A percentile compares a stretch with the other conserved stretches of the same genome.
These are phyloP conservation scores for Pseudogymnoascus verrucosus DNA, from an alignment of 2,329 filamentous ascomycete genomes.

Conservation along the genomic window DNA sequence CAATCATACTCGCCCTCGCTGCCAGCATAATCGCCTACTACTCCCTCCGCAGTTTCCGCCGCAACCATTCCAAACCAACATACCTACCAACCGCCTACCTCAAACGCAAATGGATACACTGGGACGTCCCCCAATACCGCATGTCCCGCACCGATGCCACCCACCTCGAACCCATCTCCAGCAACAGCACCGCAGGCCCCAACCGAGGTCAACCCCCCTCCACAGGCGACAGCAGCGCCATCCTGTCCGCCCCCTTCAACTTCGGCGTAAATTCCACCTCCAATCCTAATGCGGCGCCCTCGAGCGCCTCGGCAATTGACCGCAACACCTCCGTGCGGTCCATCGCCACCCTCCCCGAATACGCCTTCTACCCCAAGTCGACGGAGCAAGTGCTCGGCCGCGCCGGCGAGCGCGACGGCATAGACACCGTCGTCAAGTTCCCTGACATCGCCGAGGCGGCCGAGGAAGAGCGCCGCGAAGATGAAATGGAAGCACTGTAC, in stretches of 20 bases:
- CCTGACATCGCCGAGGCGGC: conserved; percentile 68
- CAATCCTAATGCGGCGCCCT: neutral
- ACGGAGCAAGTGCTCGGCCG: conserved; percentile 77
- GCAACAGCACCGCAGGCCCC: neutral
- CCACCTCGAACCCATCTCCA: conserved; percentile 19
- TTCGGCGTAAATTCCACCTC: conserved; percentile 9
- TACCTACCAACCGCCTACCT: conserved; percentile 42
- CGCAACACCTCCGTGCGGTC: conserved; percentile 81
- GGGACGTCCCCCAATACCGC: conserved; percentile 31
- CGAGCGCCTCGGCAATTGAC: conserved; percentile 46
- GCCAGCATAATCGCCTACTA: neutral
- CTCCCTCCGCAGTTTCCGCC: conserved; percentile 32
- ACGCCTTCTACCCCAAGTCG: conserved; percentile 63
- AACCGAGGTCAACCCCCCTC: neutral
- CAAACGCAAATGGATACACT: conserved; percentile 33
- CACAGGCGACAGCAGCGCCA: conserved; percentile 12
- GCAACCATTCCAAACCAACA: conserved; percentile 38
- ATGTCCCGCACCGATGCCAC: conserved; percentile 13
- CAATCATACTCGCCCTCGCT: neutral
- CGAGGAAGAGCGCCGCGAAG: conserved; percentile 69
- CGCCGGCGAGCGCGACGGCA: conserved; percentile 84
- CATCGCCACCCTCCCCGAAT: conserved; percentile 66
- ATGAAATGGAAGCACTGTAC: conserved; percentile 89
- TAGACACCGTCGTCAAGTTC: conserved; percentile 82
- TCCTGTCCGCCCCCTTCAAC: conserved; percentile 13